A percentile compares a stretch with the other conserved stretches of the same genome.
Conservation (phyloP, 352 stramenopile species). For the Phytophthora constricta region DNA sequence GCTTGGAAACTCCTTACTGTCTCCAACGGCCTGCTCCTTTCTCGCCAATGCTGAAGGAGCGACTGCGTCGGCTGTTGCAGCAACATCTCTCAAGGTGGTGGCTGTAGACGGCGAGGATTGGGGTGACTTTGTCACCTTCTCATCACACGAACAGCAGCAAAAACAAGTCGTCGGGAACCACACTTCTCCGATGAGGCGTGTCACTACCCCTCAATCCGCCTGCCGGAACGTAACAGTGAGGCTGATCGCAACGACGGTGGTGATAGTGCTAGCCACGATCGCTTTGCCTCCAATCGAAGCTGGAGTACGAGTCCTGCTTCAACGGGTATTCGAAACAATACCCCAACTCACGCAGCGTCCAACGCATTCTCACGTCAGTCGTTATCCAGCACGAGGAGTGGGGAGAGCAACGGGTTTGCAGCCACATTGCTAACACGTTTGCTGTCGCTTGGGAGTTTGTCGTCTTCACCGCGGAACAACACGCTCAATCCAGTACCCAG, state of each 20-base stretch:
- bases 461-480: constrained; percentile 18
- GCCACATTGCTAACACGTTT: constrained; percentile 14
- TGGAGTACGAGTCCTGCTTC: constrained; percentile 11
- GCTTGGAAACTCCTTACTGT: constrained; percentile 51
- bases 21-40: constrained; percentile 24
- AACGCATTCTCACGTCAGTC: constrained; percentile 20
- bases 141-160: constrained; percentile 11
- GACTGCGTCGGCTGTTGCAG: constrained; percentile 26
- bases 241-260: constrained; percentile 15
- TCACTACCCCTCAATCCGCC: not conserved
- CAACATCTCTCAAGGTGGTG: constrained; percentile 50
- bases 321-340: constrained; percentile 27
- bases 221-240: constrained; percentile 22
- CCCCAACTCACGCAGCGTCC: constrained; percentile 30
- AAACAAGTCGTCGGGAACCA: constrained; percentile 12
- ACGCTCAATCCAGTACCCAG: constrained; percentile 5
- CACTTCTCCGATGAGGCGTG: not conserved
- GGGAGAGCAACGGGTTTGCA: constrained; percentile 30
- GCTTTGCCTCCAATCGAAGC: constrained; percentile 11
- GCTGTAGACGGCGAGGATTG: constrained; percentile 55
- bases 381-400: constrained; percentile 9
- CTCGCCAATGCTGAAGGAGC: constrained; percentile 21
- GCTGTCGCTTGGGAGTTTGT: constrained; percentile 15
- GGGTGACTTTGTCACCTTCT: constrained; percentile 65
- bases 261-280: constrained; percentile 12